Percentiles rank a stretch among this genome's conserved stretches.
These are phyloP conservation scores for Cochlearia excelsa DNA, from an alignment of 345 rosid species.

Conservation along the genomic window DNA sequence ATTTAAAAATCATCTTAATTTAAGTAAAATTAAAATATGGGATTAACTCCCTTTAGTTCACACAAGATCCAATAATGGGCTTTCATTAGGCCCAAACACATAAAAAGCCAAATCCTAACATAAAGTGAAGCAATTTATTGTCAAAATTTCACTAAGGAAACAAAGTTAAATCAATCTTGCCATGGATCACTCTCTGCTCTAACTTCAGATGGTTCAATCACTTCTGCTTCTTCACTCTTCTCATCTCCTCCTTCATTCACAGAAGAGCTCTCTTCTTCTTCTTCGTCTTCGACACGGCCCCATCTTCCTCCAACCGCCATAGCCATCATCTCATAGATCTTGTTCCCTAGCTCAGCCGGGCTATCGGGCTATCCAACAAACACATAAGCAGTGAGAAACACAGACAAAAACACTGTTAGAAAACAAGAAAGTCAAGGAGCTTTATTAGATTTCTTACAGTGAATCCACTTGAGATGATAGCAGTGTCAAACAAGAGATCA, in stretches of 20 bases:
- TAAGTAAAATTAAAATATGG: too few relatives aligned
- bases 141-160: conserved; percentile 21
- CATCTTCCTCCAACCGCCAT: conserved; percentile 98
- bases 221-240: conserved; percentile 48
- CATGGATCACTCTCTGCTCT: conserved; percentile 88
- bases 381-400: conserved; percentile 1
- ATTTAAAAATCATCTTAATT: too few relatives aligned
- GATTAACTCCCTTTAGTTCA: neutral
- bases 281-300: conserved; percentile 68
- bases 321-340: conserved; percentile 97
- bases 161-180: conserved; percentile 43
- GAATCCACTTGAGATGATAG: conserved; percentile 94
- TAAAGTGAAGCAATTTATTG: conserved; percentile 5
- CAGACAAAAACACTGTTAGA: neutral
- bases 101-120: conserved; percentile 8
- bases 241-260: conserved; percentile 30
- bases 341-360: conserved; percentile 90
- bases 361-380: conserved; percentile 76
- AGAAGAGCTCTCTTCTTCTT: conserved; percentile 31
- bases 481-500: conserved; percentile 87
- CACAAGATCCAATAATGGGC: conserved; percentile 5
- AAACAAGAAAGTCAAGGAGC: neutral
- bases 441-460: conserved; percentile 48
- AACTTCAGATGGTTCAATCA: conserved; percentile 89
- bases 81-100: conserved; percentile 21